Conservation (phyloP, 495 filamentous ascomycete genomes). For the Niebla homalea region DNA sequence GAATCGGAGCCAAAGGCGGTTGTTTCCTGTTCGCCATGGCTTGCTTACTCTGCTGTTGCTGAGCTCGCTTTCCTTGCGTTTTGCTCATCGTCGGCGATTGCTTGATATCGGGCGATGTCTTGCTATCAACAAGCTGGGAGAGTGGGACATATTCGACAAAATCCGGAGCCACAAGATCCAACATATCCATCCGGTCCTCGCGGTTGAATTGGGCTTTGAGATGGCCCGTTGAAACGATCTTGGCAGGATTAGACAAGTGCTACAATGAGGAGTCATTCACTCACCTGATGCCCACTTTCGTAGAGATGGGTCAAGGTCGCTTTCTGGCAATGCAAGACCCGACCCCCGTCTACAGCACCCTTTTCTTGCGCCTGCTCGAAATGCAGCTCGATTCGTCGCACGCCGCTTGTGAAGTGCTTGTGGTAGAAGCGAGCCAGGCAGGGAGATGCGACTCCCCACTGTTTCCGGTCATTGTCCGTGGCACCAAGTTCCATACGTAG, state of each 20-base stretch:
- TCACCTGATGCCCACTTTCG: slow-evolving; percentile 54
- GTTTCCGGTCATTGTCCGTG: slow-evolving; percentile 41
- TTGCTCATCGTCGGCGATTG: slow-evolving; percentile 60
- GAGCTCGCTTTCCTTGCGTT: slow-evolving; percentile 35
- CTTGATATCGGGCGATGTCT: slow-evolving; percentile 42
- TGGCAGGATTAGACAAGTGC: slow-evolving; percentile 14
- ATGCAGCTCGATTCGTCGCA: slow-evolving; percentile 65
- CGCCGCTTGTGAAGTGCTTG: slow-evolving; percentile 71
- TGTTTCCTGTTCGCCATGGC: slow-evolving; percentile 11
- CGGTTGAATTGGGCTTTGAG: slow-evolving; percentile 53
- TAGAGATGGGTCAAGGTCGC: slow-evolving; percentile 64
- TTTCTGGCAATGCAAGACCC: slow-evolving; percentile 48
- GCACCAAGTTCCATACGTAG: slow-evolving; percentile 49
- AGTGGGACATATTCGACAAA: slow-evolving; percentile 61
- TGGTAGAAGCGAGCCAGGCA: slow-evolving; percentile 69
- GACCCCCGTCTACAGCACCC: slow-evolving; percentile 43
- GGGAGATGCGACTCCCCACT: slow-evolving; percentile 64
- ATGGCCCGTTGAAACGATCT: slow-evolving; percentile 52
- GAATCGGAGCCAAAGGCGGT: slow-evolving; percentile 38
- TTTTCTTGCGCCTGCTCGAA: slow-evolving; percentile 45
- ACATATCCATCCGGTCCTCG: slow-evolving; percentile 56
- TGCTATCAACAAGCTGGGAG: slow-evolving; percentile 27
- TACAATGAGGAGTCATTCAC: slow-evolving; percentile 12
- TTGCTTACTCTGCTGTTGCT: slow-evolving; percentile 39
- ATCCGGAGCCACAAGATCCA: slow-evolving; percentile 49